phyloP scores from a whole-genome alignment of 164 flowering plant genomes.

The Dillenia turbinata region DNA sequence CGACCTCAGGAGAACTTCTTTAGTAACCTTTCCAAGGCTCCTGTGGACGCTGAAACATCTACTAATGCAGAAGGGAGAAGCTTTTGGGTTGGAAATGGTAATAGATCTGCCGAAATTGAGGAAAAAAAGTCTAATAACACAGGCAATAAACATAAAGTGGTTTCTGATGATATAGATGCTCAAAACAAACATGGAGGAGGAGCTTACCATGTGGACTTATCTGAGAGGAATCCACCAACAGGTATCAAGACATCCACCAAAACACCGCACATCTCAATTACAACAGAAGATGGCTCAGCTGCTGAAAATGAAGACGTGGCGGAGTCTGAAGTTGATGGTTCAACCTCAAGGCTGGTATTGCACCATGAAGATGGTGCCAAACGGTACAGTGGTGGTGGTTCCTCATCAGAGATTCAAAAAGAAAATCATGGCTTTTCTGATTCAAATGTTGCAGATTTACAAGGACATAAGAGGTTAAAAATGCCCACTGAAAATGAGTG shows the following conservation, averaged over 20 bases:
- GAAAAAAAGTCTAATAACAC: slow-evolving; percentile 32
- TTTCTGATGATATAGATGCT: slow-evolving; percentile 45
- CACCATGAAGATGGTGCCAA: slow-evolving; percentile 47
- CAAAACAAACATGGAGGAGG: slow-evolving; percentile 66
- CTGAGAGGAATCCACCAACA: slow-evolving; percentile 25
- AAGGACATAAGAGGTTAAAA: slow-evolving; percentile 38
- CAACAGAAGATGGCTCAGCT: slow-evolving; percentile 78
- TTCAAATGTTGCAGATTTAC: slow-evolving; percentile 26
- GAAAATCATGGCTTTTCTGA: slow-evolving; percentile 35
- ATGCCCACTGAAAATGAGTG: slow-evolving; percentile 37
- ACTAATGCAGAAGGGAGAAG: slow-evolving; percentile 28
- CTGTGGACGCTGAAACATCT: slow-evolving; percentile 42
- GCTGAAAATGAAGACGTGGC: slow-evolving; percentile 94
- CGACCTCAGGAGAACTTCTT: slow-evolving; percentile 60
- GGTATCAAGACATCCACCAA: slow-evolving; percentile 13
- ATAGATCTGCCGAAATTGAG: slow-evolving; percentile 30
- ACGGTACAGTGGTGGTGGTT: slow-evolving; percentile 23
- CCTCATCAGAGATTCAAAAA: slow-evolving; percentile 36
- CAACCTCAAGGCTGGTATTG: slow-evolving; percentile 46
- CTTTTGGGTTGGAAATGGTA: slow-evolving; percentile 31
- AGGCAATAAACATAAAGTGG: slow-evolving; percentile 53
- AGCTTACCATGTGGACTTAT: slow-evolving; percentile 28
- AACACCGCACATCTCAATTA: slow-evolving; percentile 54
- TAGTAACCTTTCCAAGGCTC: slow-evolving; percentile 41
- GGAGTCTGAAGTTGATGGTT: slow-evolving; percentile 78